These are phyloP conservation scores for Pythium vanterpoolii DNA, from an alignment of 352 stramenopile genomes.

Conservation along the genomic window DNA sequence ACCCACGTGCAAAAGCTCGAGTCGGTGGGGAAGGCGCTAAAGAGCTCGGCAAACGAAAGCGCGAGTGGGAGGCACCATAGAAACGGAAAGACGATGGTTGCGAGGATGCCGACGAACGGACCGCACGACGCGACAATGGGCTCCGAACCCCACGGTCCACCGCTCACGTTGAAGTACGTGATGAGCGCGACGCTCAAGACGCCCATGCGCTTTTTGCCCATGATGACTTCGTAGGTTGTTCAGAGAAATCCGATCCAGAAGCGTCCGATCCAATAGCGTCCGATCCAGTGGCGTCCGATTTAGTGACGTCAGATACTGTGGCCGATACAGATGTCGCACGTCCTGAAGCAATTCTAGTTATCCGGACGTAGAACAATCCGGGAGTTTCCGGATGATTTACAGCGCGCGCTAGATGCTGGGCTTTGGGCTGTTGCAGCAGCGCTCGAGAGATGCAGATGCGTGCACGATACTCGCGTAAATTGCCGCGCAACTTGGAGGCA, in stretches of 20 bases:
- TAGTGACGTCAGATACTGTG: background rate
- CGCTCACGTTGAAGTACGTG: slow-evolving; percentile 90
- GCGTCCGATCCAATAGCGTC: background rate
- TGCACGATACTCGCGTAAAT: too few relatives aligned
- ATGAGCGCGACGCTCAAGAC: slow-evolving; percentile 67
- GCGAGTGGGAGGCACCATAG: slow-evolving; percentile 69
- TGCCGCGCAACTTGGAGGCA: background rate
- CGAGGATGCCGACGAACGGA: slow-evolving; percentile 64
- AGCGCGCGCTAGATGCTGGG: background rate
- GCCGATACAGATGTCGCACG: background rate
- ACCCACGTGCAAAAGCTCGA: slow-evolving; percentile 79
- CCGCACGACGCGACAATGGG: slow-evolving; percentile 88
- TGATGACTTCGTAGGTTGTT: background rate
- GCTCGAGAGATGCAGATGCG: background rate
- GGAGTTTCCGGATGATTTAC: background rate
- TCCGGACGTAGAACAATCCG: background rate
- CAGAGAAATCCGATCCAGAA: slow-evolving; percentile 5
- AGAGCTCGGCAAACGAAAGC: slow-evolving; percentile 69
- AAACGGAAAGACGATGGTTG: slow-evolving; percentile 60
- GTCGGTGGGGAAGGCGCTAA: slow-evolving; percentile 65
- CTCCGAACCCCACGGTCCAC: slow-evolving; percentile 94
- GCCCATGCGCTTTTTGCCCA: slow-evolving; percentile 38
- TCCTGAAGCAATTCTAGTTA: background rate
- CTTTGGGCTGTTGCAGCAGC: background rate
- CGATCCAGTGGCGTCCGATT: slow-evolving; percentile 13